phyloP scores from a whole-genome alignment of 1,139 yeast species.

The Meyerozyma sp. region DNA sequence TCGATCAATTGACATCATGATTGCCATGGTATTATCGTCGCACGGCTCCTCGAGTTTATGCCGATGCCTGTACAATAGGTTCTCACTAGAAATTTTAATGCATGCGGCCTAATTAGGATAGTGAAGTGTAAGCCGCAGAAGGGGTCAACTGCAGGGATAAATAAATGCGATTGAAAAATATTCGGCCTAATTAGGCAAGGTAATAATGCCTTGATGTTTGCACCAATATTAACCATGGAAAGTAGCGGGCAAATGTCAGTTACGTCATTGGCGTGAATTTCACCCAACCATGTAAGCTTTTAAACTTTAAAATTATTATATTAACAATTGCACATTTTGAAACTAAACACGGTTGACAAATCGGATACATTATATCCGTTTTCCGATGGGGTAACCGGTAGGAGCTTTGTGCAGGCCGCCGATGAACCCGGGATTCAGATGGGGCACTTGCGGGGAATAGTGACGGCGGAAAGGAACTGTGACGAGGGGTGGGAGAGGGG shows the following conservation, averaged over 20 bases:
- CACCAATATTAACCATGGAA: background rate
- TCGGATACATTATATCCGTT: background rate
- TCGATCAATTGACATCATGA: background rate
- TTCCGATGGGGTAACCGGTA: background rate
- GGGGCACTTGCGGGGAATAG: slow-evolving; percentile 1
- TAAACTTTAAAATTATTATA: too few species aligned
- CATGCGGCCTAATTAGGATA: background rate
- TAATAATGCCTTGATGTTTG: background rate
- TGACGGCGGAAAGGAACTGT: slow-evolving; percentile 1
- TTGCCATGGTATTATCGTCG: background rate
- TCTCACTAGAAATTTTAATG: background rate
- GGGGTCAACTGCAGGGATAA: slow-evolving; percentile 1
- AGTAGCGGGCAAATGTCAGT: background rate
- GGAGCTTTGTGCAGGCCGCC: background rate
- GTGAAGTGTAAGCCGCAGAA: background rate
- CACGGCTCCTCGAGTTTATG: background rate
- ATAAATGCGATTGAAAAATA: background rate
- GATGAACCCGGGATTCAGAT: background rate
- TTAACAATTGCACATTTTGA: too few species aligned
- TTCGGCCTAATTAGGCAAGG: background rate
- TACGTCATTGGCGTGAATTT: background rate
- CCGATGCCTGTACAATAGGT: background rate
- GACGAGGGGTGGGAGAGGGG: background rate
- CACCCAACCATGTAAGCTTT: background rate
- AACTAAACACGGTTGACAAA: background rate